Evolutionary conservation across 768 basidiomycete genomes (phyloP).

Genomic region (Boletus rufocinnamomeus): DNA sequence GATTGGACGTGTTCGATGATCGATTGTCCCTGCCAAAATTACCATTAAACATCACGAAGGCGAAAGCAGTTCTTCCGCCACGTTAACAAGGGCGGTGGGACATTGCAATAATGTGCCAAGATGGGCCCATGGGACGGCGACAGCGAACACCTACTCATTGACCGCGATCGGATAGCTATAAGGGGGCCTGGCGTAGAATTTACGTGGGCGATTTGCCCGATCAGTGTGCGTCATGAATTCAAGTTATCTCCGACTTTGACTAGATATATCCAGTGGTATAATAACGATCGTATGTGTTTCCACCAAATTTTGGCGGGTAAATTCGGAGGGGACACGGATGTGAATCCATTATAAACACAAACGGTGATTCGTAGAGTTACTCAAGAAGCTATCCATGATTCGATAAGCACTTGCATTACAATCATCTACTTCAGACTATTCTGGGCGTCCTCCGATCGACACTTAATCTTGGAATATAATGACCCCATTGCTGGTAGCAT

Average conservation of each 20-base stretch:
- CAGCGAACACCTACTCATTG: background rate
- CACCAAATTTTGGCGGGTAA: background rate
- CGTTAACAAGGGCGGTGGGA: background rate
- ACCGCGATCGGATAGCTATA: background rate
- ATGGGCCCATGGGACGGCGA: background rate
- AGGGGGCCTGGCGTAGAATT: background rate
- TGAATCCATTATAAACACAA: background rate
- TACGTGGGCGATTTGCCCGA: too few species aligned
- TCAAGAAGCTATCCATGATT: background rate
- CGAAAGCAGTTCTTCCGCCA: background rate
- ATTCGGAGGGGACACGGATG: background rate
- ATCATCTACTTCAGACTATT: background rate
- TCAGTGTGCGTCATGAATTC: too few species aligned
- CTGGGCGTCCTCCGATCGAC: background rate
- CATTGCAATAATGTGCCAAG: background rate
- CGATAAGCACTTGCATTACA: background rate
- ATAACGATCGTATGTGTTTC: too few species aligned
- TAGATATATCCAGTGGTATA: too few species aligned
- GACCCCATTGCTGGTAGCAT: background rate
- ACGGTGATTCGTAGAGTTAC: fast-evolving
- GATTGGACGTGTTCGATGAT: background rate
- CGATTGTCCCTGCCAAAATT: background rate
- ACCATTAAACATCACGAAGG: background rate
- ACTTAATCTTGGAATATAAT: background rate
- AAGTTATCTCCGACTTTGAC: too few species aligned